Evolutionary conservation across 2,329 filamentous ascomycete species (phyloP).

Genomic region (Aspergillus eucalypticola): DNA sequence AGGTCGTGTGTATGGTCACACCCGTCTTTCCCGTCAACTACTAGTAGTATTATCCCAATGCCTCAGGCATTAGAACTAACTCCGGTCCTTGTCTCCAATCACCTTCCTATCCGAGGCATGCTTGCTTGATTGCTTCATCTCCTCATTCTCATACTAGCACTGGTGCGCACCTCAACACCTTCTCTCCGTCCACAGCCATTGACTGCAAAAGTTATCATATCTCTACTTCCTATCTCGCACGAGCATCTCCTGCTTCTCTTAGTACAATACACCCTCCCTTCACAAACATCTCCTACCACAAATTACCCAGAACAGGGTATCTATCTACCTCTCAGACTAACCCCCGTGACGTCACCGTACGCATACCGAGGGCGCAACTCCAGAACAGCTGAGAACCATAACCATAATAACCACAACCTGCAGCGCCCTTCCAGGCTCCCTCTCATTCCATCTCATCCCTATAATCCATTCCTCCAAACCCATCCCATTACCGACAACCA

Average conservation of each 20-base stretch:
- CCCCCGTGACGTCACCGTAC: slow-evolving; percentile 19
- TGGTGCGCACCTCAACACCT: neutral
- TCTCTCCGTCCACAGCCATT: neutral
- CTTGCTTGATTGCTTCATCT: neutral
- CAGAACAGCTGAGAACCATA: slow-evolving; percentile 9
- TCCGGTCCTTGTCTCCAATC: no score
- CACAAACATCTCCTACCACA: neutral
- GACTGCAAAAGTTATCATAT: neutral
- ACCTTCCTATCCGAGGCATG: no score
- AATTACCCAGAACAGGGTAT: no score
- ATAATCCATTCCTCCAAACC: neutral
- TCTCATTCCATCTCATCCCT: slow-evolving; percentile 2
- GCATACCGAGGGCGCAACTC: neutral
- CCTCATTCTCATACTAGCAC: neutral
- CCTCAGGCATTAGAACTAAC: neutral
- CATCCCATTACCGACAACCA: neutral
- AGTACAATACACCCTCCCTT: neutral
- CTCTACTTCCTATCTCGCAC: no score
- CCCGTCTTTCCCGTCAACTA: neutral
- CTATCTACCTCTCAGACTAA: neutral
- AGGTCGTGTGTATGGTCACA: neutral
- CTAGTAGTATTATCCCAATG: neutral
- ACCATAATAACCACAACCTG: neutral
- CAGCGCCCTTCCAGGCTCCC: slow-evolving; percentile 15
- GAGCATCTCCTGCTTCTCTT: neutral